Base-by-base conservation (phyloP, 108 stramenopile species). In the Nannochloropsis gaditana region DNA sequence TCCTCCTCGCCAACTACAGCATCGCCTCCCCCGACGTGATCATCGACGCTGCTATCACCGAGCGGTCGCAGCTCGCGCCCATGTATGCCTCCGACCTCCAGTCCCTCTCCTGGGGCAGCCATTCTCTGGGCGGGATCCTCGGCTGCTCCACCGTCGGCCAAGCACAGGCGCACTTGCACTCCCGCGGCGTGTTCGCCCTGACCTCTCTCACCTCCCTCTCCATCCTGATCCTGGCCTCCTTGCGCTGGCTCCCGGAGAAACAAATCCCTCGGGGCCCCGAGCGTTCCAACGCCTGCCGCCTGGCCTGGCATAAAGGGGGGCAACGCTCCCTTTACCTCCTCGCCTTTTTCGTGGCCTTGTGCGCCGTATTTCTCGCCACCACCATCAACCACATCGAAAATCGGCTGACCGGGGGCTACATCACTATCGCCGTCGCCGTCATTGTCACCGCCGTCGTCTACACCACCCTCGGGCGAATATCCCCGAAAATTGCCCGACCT, bases 81-180 rank as follows among this genome's bases (percentile, higher is more conserved):
- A 82, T 82, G 82, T 82, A 45, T 9, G 82, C 82, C 15, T 45
- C 82, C 19, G 82, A 82, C 45, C 82, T 82, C 19, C 82, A 82
- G 82, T 82, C 82, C 0, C 82, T 82, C 19, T 82, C 44, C 6
- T 82, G 82, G 82, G 45, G 82, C 19, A n/a, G 19, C 19, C 43
- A 45, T 43, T 15, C 82, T 21, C 15, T 82, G 45, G 43, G 82
- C 9, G 82, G 44, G 19, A 82, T 82, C 43, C 15, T 43, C 45
- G 82, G 82, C 19, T 82, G 45, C 9, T n/a, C 6, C 4, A 82
- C 82, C 9, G 43, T 45, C 43, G 82, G 82, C 43, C 45, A 45
- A 9, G 45, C 45, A 8, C 43, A 45, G 21, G 45, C 82, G 45
- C 43, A 45, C 45, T 19, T 82, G 2, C 44, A 45, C 21, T 82